Percentiles rank a stretch among this genome's conserved stretches.
Conservation (phyloP, 75 land plant species). For the Cryptomeria japonica region DNA sequence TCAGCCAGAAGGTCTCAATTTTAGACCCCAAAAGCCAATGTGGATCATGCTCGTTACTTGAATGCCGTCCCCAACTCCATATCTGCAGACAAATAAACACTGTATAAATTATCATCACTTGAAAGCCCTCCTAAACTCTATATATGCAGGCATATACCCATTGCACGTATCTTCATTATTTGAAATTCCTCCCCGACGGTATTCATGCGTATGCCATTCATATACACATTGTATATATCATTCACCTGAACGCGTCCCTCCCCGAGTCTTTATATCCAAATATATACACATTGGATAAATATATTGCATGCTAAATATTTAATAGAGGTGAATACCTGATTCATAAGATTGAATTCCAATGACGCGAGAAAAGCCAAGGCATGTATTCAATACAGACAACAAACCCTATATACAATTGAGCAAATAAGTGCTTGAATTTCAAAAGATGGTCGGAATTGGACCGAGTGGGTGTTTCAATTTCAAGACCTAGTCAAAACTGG, state of each 20-base stretch:
- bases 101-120: background rate
- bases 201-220: background rate
- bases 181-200: background rate
- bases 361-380: background rate
- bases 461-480: background rate
- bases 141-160: background rate
- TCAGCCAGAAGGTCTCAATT: background rate
- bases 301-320: background rate
- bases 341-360: background rate
- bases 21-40: background rate
- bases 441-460: background rate
- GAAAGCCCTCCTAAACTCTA: background rate
- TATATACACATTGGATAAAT: background rate
- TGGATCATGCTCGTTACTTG: background rate
- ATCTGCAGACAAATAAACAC: background rate
- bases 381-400: background rate
- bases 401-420: background rate
- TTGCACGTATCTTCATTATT: background rate
- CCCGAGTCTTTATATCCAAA: background rate
- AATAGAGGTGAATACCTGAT: background rate
- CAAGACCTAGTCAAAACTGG: background rate
- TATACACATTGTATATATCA: background rate
- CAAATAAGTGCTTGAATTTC: background rate
- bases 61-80: background rate
- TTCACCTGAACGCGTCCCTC: background rate